Conservation (phyloP, 495 filamentous ascomycete genomes). For the Penicillium cinerascens region DNA sequence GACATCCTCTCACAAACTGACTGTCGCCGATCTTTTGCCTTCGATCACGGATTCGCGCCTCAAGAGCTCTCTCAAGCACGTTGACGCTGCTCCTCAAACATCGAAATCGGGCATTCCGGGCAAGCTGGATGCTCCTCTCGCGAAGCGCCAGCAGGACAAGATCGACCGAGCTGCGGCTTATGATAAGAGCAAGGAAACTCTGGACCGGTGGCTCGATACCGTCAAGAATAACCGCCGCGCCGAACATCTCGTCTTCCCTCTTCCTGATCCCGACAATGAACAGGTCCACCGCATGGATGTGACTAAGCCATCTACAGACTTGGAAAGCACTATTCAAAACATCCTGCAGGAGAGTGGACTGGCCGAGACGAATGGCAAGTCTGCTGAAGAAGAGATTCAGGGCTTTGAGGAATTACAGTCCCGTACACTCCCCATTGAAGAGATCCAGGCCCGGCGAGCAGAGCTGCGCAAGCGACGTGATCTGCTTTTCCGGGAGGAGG, state of each 20-base stretch:
- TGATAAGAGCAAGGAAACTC: slow-evolving; percentile 84
- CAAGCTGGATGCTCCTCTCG: slow-evolving; percentile 78
- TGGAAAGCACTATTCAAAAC: slow-evolving; percentile 77
- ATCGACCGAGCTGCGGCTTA: slow-evolving; percentile 82
- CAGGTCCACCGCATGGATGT: slow-evolving; percentile 44
- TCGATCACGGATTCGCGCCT: slow-evolving; percentile 70
- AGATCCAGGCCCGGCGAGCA: slow-evolving; percentile 68
- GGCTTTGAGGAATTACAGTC: slow-evolving; percentile 68
- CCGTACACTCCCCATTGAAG: slow-evolving; percentile 62
- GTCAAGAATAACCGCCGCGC: slow-evolving; percentile 91
- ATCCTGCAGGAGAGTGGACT: slow-evolving; percentile 89
- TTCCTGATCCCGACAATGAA: slow-evolving; percentile 64
- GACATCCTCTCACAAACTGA: slow-evolving; percentile 65
- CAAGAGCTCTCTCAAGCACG: slow-evolving; percentile 74
- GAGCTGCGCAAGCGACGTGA: slow-evolving; percentile 80
- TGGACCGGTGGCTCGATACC: slow-evolving; percentile 88
- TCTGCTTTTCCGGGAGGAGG: slow-evolving; percentile 85
- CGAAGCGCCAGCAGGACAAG: slow-evolving; percentile 86
- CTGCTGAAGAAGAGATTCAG: slow-evolving; percentile 60
- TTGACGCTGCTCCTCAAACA: slow-evolving; percentile 46
- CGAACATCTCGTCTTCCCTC: slow-evolving; percentile 88
- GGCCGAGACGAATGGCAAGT: slow-evolving; percentile 52
- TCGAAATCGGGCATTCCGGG: slow-evolving; percentile 52
- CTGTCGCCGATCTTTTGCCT: slow-evolving; percentile 72
- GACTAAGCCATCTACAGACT: slow-evolving; percentile 64